Percentiles rank a stretch among this genome's conserved stretches.
phyloP scores from a whole-genome alignment of 2,329 filamentous ascomycete species.

The Aschersonia sp. region DNA sequence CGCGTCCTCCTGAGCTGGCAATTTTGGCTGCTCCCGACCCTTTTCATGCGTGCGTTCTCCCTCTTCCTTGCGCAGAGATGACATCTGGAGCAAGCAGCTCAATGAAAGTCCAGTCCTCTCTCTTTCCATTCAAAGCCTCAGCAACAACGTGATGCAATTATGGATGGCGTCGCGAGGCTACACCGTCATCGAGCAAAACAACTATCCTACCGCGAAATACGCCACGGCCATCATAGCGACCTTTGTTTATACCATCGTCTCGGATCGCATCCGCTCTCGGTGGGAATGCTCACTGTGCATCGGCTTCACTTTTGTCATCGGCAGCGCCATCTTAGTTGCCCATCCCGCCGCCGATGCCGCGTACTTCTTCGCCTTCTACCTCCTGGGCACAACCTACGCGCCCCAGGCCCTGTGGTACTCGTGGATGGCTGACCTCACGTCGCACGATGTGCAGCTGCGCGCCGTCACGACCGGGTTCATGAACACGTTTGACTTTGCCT shows the following conservation, averaged over 20 bases:
- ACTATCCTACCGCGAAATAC: conserved; percentile 26
- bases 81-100: background rate
- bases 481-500: conserved; percentile 28
- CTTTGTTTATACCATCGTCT: conserved; percentile 22
- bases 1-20: conserved; percentile 23
- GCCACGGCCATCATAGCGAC: conserved; percentile 26
- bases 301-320: conserved; percentile 25
- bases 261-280: conserved; percentile 25
- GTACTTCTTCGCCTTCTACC: conserved; percentile 28
- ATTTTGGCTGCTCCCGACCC: conserved; percentile 26
- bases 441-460: conserved; percentile 22
- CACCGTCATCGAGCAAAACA: conserved; percentile 26
- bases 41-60: conserved; percentile 24
- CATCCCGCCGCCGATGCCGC: conserved; percentile 16
- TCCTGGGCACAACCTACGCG: conserved; percentile 27
- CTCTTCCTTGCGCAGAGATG: background rate
- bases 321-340: conserved; percentile 21
- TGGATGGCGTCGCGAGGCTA: conserved; percentile 30
- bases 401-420: conserved; percentile 31
- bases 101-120: conserved; percentile 18
- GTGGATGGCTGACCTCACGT: conserved; percentile 29
- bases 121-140: conserved; percentile 24
- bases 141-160: conserved; percentile 28
- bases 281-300: conserved; percentile 28
- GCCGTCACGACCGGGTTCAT: conserved; percentile 28